Evolutionary conservation across 345 rosid genomes (phyloP).

Genomic region (Populus simonii): DNA sequence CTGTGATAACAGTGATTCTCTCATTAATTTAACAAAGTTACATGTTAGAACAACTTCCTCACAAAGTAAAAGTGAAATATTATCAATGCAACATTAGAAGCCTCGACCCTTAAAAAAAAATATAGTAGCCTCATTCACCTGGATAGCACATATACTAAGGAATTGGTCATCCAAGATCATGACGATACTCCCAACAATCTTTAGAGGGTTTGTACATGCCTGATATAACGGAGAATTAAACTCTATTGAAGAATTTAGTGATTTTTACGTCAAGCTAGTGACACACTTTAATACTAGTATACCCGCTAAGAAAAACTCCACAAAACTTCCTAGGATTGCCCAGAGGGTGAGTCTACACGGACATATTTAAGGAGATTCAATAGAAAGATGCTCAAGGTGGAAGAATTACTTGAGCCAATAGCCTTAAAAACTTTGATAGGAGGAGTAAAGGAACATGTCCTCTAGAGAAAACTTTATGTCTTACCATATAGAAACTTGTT

Average conservation of each 20-base stretch:
- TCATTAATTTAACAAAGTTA: constrained; percentile 7
- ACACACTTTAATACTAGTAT: fast-evolving
- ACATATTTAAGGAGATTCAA: too few species aligned
- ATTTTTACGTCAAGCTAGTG: too few species aligned
- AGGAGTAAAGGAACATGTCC: too few species aligned
- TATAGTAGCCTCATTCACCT: constrained; percentile 43
- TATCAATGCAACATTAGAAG: neutral
- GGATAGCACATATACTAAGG: constrained; percentile 83
- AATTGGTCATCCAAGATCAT: constrained; percentile 51
- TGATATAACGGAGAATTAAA: too few species aligned
- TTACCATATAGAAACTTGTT: too few species aligned
- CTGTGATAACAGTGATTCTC: neutral
- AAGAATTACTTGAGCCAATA: too few species aligned
- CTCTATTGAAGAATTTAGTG: too few species aligned
- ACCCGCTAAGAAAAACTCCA: too few species aligned
- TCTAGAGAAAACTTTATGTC: too few species aligned
- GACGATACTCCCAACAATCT: constrained; percentile 16
- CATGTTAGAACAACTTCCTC: neutral
- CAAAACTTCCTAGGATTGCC: too few species aligned
- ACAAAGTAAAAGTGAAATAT: too few species aligned
- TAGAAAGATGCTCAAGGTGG: fast-evolving
- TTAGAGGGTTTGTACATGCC: constrained; percentile 6
- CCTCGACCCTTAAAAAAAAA: neutral
- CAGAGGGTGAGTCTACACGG: fast-evolving
- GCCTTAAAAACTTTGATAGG: too few species aligned